Conservation (phyloP, 495 filamentous ascomycete genomes). For the Aspergillus egyptiacus region DNA sequence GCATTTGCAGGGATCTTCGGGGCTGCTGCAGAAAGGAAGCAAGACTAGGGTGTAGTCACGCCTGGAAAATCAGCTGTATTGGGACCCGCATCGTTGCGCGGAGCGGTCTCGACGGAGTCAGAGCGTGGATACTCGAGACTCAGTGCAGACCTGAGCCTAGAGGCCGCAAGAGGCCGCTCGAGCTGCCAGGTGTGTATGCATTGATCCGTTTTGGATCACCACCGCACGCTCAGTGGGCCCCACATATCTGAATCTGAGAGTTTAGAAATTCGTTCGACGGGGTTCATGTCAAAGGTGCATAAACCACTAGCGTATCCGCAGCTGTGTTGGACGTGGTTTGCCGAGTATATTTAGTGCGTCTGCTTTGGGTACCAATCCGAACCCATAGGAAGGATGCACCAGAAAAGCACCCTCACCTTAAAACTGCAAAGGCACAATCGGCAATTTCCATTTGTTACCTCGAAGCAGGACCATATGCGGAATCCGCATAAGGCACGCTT, state of each 20-base stretch:
- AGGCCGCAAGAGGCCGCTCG: slow-evolving; percentile 13
- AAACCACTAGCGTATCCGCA: slow-evolving; percentile 22
- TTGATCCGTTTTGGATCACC: slow-evolving; percentile 22
- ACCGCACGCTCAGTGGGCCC: slow-evolving; percentile 20
- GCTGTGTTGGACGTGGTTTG: slow-evolving; percentile 28
- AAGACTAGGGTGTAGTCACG: neutral
- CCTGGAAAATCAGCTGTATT: neutral
- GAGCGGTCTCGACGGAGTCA: neutral
- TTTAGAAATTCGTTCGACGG: slow-evolving; percentile 15
- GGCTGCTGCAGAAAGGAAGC: neutral
- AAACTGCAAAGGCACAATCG: slow-evolving; percentile 21
- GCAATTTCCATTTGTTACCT: slow-evolving; percentile 36
- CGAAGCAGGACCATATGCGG: slow-evolving; percentile 25
- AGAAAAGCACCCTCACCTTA: slow-evolving; percentile 27
- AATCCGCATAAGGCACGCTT: slow-evolving; percentile 36
- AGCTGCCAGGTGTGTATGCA: slow-evolving; percentile 29
- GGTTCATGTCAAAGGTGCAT: slow-evolving; percentile 32
- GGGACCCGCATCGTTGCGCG: neutral
- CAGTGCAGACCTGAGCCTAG: slow-evolving; percentile 6
- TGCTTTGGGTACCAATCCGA: slow-evolving; percentile 31
- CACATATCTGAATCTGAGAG: slow-evolving; percentile 9
- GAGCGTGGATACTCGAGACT: slow-evolving; percentile 6
- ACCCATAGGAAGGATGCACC: slow-evolving; percentile 13
- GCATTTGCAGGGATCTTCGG: neutral
- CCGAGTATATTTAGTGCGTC: slow-evolving; percentile 26